Evolutionary conservation across 1,284 basidiomycete species (phyloP).

Genomic region (Heterobasidion parviporum): DNA sequence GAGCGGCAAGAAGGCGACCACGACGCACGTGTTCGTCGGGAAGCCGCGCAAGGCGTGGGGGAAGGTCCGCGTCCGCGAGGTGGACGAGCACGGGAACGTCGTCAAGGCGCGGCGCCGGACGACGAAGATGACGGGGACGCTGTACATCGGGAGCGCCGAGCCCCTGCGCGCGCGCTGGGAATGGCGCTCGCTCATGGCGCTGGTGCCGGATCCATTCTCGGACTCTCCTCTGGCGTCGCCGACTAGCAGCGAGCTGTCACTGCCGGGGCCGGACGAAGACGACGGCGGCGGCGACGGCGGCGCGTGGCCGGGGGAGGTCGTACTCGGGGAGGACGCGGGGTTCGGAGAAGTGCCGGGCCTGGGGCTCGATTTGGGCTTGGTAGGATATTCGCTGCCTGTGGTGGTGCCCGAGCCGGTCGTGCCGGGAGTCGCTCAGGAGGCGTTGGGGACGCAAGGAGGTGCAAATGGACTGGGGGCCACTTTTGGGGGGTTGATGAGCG

Average conservation of each 20-base stretch:
- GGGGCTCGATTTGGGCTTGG: neutral
- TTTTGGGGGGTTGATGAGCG: no score
- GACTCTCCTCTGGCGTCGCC: neutral
- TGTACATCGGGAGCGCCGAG: slow-evolving; percentile 5
- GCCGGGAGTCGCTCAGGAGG: no score
- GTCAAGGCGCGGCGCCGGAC: neutral
- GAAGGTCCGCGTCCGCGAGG: neutral
- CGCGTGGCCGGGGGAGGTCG: slow-evolving; percentile 7
- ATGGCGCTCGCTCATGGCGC: neutral
- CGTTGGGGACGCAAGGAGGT: no score
- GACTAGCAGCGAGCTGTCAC: no score
- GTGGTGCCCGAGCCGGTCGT: no score
- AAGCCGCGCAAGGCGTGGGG: slow-evolving; percentile 7
- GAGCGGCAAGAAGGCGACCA: neutral
- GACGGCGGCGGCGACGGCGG: neutral
- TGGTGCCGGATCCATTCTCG: neutral
- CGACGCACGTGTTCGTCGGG: slow-evolving; percentile 2
- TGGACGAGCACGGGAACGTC: neutral
- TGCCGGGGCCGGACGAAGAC: neutral
- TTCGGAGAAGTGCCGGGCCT: neutral
- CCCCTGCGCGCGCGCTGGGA: neutral
- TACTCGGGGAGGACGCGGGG: neutral
- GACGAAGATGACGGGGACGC: neutral
- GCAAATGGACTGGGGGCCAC: no score
- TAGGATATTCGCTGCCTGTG: neutral